These are phyloP conservation scores for Eimeria zaria DNA, from an alignment of 169 alveolate genomes.

Conservation along the genomic window DNA sequence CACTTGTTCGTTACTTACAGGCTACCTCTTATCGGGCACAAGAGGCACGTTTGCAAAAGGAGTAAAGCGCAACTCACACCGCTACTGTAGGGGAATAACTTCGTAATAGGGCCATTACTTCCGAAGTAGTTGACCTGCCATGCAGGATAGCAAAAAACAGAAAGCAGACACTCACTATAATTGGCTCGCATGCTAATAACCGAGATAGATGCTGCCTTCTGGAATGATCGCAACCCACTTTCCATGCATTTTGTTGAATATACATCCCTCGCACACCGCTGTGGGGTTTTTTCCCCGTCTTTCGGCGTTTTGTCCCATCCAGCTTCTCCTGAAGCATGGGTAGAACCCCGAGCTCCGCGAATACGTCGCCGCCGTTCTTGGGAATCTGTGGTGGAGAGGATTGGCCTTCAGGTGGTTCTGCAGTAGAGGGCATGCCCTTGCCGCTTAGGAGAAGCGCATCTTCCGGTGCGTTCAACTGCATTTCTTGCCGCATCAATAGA, in stretches of 20 bases:
- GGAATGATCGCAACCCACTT: slow-evolving; percentile 22
- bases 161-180: not conserved
- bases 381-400: not conserved
- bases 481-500: not conserved
- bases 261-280: slow-evolving; percentile 86
- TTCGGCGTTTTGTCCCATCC: slow-evolving; percentile 42
- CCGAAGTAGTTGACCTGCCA: slow-evolving; percentile 81
- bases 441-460: not conserved
- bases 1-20: not conserved
- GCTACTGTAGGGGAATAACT: slow-evolving; percentile 52
- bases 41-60: not conserved
- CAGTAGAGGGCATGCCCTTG: not conserved
- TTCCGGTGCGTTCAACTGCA: not conserved
- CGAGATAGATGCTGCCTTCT: not conserved
- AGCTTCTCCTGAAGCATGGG: slow-evolving; percentile 2
- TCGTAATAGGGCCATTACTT: slow-evolving; percentile 4
- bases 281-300: slow-evolving; percentile 78
- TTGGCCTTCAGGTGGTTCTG: not conserved
- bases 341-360: slow-evolving; percentile 70
- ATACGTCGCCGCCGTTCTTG: not conserved
- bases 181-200: not conserved
- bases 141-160: not conserved
- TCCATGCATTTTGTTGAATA: slow-evolving; percentile 86
- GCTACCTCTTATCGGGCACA: not conserved
- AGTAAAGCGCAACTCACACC: slow-evolving; percentile 37